Conservation (phyloP, 768 basidiomycete species). For the Lyophyllum shimeji region DNA sequence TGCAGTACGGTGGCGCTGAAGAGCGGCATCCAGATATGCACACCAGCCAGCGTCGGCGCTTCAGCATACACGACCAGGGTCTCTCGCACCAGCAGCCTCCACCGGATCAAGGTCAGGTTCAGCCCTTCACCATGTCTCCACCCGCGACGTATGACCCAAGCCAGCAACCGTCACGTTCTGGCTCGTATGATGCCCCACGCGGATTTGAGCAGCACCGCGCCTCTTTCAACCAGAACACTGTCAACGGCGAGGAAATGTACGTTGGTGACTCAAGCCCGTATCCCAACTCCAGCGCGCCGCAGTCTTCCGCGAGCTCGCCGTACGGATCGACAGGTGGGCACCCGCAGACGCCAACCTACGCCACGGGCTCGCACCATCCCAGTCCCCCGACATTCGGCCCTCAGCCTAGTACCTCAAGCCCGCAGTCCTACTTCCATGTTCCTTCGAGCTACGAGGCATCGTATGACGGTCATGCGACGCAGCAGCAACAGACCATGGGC, state of each 20-base stretch:
- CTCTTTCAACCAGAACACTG: conserved; percentile 13
- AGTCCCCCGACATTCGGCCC: conserved; percentile 27
- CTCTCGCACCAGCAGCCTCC: conserved; percentile 22
- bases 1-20: conserved; percentile 12
- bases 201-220: conserved; percentile 18
- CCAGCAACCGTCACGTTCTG: conserved; percentile 18
- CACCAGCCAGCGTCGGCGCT: conserved; percentile 16
- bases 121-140: conserved; percentile 11
- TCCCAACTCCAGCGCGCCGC: conserved; percentile 21
- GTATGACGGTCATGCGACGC: conserved; percentile 13
- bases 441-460: conserved; percentile 14
- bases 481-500: conserved; percentile 12
- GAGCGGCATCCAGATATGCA: conserved; percentile 8
- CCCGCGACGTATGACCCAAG: conserved; percentile 2
- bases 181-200: conserved; percentile 19
- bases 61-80: conserved; percentile 17
- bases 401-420: conserved; percentile 14
- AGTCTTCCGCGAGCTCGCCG: conserved; percentile 30
- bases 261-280: conserved; percentile 25
- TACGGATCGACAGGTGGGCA: conserved; percentile 25
- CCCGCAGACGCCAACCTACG: conserved; percentile 28
- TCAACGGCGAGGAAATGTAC: background rate
- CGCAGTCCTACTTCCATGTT: conserved; percentile 20
- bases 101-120: conserved; percentile 6
- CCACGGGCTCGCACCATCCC: conserved; percentile 16